Percentiles rank a stretch among this genome's conserved stretches.
These are phyloP conservation scores for Phytophthora vignae DNA, from an alignment of 352 stramenopile genomes.

Conservation along the genomic window DNA sequence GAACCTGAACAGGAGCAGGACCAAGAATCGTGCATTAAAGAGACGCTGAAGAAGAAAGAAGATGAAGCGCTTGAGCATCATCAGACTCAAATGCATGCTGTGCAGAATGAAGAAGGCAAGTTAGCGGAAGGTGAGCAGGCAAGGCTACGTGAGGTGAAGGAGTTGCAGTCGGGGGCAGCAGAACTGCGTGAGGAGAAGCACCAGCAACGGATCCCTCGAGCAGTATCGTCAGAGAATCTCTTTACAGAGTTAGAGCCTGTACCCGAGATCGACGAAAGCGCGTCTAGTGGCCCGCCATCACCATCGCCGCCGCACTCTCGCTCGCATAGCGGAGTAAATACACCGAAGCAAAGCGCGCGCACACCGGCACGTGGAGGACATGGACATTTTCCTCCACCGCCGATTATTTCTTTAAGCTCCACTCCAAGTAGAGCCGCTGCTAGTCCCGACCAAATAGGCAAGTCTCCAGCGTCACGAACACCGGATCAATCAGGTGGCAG, in stretches of 20 bases:
- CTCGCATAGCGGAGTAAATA: conserved; percentile 38
- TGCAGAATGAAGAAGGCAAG: conserved; percentile 15
- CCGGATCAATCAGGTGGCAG: conserved; percentile 24
- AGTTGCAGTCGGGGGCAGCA: conserved; percentile 15
- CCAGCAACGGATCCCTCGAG: conserved; percentile 28
- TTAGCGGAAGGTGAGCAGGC: conserved; percentile 20
- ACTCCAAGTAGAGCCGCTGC: conserved; percentile 36
- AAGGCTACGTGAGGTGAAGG: conserved; percentile 28
- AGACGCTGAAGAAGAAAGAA: conserved; percentile 10
- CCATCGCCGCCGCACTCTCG: conserved; percentile 36
- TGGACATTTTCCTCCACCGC: conserved; percentile 26
- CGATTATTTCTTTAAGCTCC: conserved; percentile 35
- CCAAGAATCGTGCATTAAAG: conserved; percentile 31
- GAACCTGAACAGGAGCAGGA: conserved; percentile 43
- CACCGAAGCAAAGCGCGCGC: conserved; percentile 18
- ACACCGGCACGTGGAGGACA: conserved; percentile 17
- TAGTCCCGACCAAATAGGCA: conserved; percentile 28
- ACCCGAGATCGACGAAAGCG: conserved; percentile 61
- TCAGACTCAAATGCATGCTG: conserved; percentile 9
- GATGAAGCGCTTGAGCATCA: not conserved
- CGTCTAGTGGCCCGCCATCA: conserved; percentile 35
- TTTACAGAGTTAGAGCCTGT: conserved; percentile 57
- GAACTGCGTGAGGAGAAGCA: conserved; percentile 37
- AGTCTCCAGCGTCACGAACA: conserved; percentile 30
- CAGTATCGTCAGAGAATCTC: conserved; percentile 37